A percentile compares a stretch with the other conserved stretches of the same genome.
Conservation (phyloP, 192 early-diverging fungal genomes). For the Gamsiella multidivaricata region DNA sequence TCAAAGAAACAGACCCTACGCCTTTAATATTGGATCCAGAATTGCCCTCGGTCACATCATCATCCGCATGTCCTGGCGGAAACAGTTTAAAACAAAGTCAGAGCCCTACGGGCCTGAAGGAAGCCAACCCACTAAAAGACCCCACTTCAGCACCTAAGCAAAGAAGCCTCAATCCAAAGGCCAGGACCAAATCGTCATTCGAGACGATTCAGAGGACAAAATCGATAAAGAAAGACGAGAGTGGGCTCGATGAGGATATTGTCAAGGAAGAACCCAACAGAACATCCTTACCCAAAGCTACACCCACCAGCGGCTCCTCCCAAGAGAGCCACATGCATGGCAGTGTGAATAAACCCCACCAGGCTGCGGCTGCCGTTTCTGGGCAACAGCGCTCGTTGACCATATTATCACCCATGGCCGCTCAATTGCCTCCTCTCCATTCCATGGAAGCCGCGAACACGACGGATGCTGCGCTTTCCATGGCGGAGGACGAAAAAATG, state of each 20-base stretch:
- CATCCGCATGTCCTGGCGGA: background rate
- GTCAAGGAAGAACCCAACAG: slow-evolving; percentile 14
- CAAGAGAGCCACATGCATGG: slow-evolving; percentile 13
- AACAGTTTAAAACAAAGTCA: slow-evolving; percentile 10
- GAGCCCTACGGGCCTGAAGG: slow-evolving; percentile 5
- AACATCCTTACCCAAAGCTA: slow-evolving; percentile 5
- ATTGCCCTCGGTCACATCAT: background rate
- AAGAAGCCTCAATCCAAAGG: slow-evolving; percentile 10
- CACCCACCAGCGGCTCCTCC: slow-evolving; percentile 8
- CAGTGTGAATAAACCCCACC: no score
- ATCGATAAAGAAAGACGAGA: slow-evolving; percentile 12
- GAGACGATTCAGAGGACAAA: background rate
- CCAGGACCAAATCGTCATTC: background rate
- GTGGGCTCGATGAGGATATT: slow-evolving; percentile 3
- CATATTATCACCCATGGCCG: background rate
- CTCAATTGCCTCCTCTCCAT: slow-evolving; percentile 17
- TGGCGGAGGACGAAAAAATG: background rate
- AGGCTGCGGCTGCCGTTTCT: no score
- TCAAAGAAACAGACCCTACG: slow-evolving; percentile 14
- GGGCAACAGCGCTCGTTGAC: background rate
- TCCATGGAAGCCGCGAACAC: background rate
- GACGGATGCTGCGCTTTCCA: background rate
- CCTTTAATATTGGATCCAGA: slow-evolving; percentile 29
- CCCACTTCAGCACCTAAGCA: background rate
- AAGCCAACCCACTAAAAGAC: background rate